Evolutionary conservation across 1,284 basidiomycete species (phyloP), one percentile per base, ranked within the genome.

Genomic region (Tylopilus orsonianus): DNA sequence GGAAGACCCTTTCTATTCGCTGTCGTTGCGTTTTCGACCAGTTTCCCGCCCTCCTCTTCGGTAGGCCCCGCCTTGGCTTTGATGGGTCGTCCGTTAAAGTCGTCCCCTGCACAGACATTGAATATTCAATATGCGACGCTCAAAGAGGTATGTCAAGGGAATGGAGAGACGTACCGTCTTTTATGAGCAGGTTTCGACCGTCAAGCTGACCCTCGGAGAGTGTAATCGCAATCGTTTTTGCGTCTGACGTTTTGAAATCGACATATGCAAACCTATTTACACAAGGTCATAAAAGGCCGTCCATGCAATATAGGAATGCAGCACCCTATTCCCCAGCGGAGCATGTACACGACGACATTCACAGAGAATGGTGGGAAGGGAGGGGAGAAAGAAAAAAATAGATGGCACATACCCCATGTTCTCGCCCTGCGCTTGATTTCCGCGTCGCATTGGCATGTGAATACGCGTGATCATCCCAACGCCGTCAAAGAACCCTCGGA

Each of bases 121-220:
- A 41, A 27, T 18, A 20, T 41, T 26, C 7, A 26, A 53, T 16
- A 18, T 42, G 33, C 26, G 55, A 44, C 60, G 68, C 55, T 62
- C 49, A 41, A 20, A 50, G 41, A 41, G 40, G 20, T 24, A 33
- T 29, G 19, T 0, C 18, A 9, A 19, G 16, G 5, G 8, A 20
- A n/a, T n/a, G 29, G 26, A 26, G 8, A 27, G 35, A 51, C 79
- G 41, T 50, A 85, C 93, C 93, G 55, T 91, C 85, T 77, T 99
- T 99, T 59, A 99, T 97, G 42, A 99, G 80, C 23, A 99, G 70
- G 48, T 86, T 85, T 49, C 97, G 78, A 2, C 96, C 95, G 35
- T 94, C 81, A 7, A 98, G 75, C 37, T 82, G 81, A 27, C 81
- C 77, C 66, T 99, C 96, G 8, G 90, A 91, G 37, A 90, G 73